phyloP scores from a whole-genome alignment of 1,139 yeast species.

The Lodderomyces margitis region DNA sequence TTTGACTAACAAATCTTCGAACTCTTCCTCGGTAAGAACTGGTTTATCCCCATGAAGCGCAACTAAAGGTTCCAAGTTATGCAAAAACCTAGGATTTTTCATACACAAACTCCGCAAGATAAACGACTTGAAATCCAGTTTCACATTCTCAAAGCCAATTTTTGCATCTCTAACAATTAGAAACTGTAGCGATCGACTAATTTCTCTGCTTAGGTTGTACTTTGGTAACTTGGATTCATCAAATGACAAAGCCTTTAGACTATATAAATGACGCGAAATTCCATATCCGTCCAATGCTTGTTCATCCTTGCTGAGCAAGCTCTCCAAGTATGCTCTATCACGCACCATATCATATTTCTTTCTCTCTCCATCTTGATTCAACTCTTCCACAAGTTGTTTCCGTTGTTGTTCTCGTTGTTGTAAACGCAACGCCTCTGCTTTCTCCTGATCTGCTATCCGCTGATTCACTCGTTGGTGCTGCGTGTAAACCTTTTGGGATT shows the following conservation, averaged over 20 bases:
- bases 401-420: neutral
- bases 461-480: slow-evolving; percentile 16
- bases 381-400: slow-evolving; percentile 1
- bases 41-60: neutral
- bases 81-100: neutral
- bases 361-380: slow-evolving; percentile 13
- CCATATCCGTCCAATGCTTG: slow-evolving; percentile 10
- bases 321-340: slow-evolving; percentile 13
- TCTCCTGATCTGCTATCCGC: slow-evolving; percentile 16
- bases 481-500: slow-evolving; percentile 18
- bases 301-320: slow-evolving; percentile 12
- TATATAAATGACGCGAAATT: slow-evolving; percentile 17
- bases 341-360: slow-evolving; percentile 7
- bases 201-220: neutral
- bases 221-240: neutral
- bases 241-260: slow-evolving; percentile 10
- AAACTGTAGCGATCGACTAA: slow-evolving; percentile 7
- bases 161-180: slow-evolving; percentile 6
- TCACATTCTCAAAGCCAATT: slow-evolving; percentile 1
- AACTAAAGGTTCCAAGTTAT: neutral
- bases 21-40: neutral
- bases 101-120: neutral
- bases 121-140: slow-evolving; percentile 2
- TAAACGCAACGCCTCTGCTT: neutral
- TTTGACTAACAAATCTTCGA: neutral